Evolutionary conservation across 2,329 filamentous ascomycete genomes (phyloP).

Genomic region (Aphanoascus verrucosus): DNA sequence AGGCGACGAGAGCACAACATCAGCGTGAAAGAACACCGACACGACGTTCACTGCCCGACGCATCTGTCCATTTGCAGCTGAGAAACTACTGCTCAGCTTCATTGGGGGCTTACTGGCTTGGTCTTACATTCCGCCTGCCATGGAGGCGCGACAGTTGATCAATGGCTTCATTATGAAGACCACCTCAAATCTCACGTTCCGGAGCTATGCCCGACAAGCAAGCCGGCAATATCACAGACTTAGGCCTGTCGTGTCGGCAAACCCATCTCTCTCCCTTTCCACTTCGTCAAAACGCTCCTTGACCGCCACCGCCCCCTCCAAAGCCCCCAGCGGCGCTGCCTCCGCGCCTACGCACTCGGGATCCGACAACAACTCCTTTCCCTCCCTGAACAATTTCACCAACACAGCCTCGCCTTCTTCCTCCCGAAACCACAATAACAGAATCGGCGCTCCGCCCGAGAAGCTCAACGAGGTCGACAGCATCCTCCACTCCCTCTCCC

Average conservation of each 20-base stretch:
- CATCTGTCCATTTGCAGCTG: neutral
- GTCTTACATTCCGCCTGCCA: neutral
- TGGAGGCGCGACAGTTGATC: slow-evolving; percentile 15
- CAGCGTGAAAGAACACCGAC: neutral
- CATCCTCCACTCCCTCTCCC: neutral
- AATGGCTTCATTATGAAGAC: slow-evolving; percentile 11
- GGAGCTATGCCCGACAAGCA: neutral
- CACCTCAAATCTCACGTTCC: neutral
- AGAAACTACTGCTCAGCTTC: neutral
- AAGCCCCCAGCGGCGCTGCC: neutral
- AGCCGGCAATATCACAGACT: neutral
- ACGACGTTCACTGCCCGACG: neutral
- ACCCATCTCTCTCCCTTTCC: slow-evolving; percentile 1
- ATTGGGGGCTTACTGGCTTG: neutral
- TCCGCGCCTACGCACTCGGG: neutral
- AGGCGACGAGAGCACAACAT: neutral
- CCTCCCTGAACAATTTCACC: neutral
- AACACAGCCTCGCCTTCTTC: neutral
- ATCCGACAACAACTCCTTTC: neutral
- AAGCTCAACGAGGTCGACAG: slow-evolving; percentile 7
- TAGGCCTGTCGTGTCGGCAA: neutral
- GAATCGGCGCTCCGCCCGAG: neutral
- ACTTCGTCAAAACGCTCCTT: neutral
- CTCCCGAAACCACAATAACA: neutral
- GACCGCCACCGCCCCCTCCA: slow-evolving; percentile 1